Evolutionary conservation across 2,329 filamentous ascomycete species (phyloP), one percentile per base, ranked within the genome.

Genomic region (Aspergillus tamarii): DNA sequence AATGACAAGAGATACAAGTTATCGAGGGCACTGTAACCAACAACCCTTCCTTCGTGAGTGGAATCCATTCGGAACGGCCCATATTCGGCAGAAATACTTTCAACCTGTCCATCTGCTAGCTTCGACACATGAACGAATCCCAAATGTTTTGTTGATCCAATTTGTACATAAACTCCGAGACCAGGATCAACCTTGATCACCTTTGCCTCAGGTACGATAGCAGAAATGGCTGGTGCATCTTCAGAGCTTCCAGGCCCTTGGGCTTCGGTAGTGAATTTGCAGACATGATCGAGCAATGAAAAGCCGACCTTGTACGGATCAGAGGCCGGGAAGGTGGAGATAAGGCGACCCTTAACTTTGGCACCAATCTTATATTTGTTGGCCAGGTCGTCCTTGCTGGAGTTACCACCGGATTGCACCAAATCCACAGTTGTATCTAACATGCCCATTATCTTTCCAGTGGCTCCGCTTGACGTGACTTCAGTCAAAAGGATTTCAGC

Each of bases 51-150:
- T 58, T 89, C 87, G 78, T 99, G 95, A 19, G 85, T 87, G 0
- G 93, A 90, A 46, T 88, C 93, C 23, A 91, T 75, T 77, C 93
- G 91, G 82, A 89, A 97, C 2, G 90, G 85, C 0, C 95, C 95
- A 21, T 88, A 89, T 4, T 88, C 84, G 67, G 92, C 88, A 16
- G 92, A 91, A 6, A 99, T 83, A 1, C 87, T 87, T 67, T 98
- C 95, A 59, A 97, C 86, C 76, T 95, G 96, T 69, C 90, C 90
- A 76, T 99, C 94, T 64, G 94, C 91, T 65, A 99, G 87, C 67
- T 92, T 88, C 1, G 95, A 99, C 68, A 99, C 96, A 77, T 99
- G 95, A 26, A 96, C 93, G 73, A 97, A 99, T 11, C 92, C 92
- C n/a, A 94, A 83, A 30, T 79, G 72, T 34, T 89, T 87, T 46